Conservation (phyloP, 208 protist genomes). For the Leishmania tarentolae region DNA sequence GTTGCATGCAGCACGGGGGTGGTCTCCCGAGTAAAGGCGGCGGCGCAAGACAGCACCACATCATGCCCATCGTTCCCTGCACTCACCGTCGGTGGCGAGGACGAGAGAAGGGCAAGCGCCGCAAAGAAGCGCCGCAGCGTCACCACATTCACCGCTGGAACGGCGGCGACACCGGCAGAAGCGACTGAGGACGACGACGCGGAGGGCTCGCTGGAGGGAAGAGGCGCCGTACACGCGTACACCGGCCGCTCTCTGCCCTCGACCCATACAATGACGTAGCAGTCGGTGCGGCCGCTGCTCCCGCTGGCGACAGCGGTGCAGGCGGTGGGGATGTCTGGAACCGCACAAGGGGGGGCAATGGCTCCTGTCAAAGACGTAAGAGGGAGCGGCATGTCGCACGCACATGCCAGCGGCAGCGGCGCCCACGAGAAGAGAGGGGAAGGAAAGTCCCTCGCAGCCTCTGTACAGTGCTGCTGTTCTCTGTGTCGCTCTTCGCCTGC, state of each 20-base stretch:
- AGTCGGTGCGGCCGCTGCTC: not conserved
- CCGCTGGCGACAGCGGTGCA: not conserved
- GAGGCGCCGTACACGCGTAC: slow-evolving; percentile 12
- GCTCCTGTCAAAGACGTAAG: not conserved
- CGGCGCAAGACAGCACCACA: slow-evolving; percentile 2
- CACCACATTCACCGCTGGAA: slow-evolving; percentile 2
- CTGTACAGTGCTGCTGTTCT: not conserved
- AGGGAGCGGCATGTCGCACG: not conserved
- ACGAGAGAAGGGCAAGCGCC: slow-evolving; percentile 13
- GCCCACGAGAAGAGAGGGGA: not conserved
- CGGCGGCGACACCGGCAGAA: not conserved
- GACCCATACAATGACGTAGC: slow-evolving; percentile 24
- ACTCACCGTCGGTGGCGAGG: not conserved
- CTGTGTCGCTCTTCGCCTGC: not conserved
- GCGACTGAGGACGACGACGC: not conserved
- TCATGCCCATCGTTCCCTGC: not conserved
- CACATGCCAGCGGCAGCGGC: not conserved
- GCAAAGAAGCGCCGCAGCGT: slow-evolving; percentile 15
- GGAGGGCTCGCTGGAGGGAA: not conserved
- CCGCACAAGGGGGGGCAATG: not conserved
- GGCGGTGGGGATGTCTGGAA: not conserved
- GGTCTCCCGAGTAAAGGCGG: not conserved
- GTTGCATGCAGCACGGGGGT: not conserved
- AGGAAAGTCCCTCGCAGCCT: not conserved
- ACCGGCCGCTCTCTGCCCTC: slow-evolving; percentile 6